Evolutionary conservation across 768 basidiomycete species (phyloP).

Genomic region (Lactifluus piperatus): DNA sequence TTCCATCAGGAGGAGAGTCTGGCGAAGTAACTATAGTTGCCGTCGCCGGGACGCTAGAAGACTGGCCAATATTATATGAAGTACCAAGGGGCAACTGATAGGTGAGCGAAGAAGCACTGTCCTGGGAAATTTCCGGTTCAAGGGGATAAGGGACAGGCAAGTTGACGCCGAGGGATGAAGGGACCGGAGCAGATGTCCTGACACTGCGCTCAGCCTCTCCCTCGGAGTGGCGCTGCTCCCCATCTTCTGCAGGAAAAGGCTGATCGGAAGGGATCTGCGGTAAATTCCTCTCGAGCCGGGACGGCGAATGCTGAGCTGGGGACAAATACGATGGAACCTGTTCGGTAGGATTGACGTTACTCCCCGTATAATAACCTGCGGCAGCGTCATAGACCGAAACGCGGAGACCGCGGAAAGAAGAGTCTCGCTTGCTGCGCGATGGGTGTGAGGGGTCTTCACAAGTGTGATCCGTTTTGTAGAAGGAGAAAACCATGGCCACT

Average conservation of each 20-base stretch:
- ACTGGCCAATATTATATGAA: background rate
- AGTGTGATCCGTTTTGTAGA: constrained; percentile 21
- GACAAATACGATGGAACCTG: background rate
- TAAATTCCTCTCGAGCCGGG: constrained; percentile 29
- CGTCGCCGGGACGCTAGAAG: background rate
- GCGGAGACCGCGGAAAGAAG: constrained; percentile 23
- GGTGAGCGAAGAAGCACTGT: background rate
- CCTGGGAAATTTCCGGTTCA: background rate
- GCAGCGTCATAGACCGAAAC: constrained; percentile 3
- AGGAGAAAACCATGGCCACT: constrained; percentile 43
- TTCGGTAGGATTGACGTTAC: background rate
- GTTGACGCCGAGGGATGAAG: constrained; percentile 8
- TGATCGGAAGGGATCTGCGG: constrained; percentile 25
- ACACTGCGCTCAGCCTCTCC: constrained; percentile 27
- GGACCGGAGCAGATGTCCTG: constrained; percentile 19
- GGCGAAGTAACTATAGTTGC: background rate
- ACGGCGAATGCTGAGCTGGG: constrained; percentile 21
- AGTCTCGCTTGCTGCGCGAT: constrained; percentile 12
- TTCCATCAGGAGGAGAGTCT: constrained; percentile 2
- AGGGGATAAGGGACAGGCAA: background rate
- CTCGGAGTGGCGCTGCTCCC: constrained; percentile 28
- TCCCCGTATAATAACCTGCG: background rate
- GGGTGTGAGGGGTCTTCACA: background rate
- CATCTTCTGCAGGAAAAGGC: constrained; percentile 22
- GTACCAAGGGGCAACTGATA: background rate